Evolutionary conservation across 345 rosid genomes (phyloP), one percentile per base, ranked within the genome.

Genomic region (Lepidium africanum): DNA sequence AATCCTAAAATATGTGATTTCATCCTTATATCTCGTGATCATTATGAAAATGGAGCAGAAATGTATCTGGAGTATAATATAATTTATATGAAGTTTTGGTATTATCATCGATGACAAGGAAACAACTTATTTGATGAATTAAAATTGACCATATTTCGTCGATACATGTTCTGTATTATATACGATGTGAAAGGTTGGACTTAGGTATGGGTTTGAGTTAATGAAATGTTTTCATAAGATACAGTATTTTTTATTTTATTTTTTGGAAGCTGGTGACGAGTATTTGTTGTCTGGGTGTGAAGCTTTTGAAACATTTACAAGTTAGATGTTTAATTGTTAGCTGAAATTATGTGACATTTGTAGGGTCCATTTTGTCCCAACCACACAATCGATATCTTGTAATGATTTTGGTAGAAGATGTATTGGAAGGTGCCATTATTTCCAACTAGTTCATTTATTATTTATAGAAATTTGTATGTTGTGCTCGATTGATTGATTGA

Each of bases 291-390:
- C 72, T 42, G 35, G 63, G 63, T 50, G 43, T 66, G 63, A 59
- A 51, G 50, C 50, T 59, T 66, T 73, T 37, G 72, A 37, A 65
- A 73, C 73, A 73, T 59, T 66, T 50, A 73, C 77, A 74, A 74
- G 68, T 59, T 74, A 66, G n/a, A 74, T 74, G 77, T 74, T 67
- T 74, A 59, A 40, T 59, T 59, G 77, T 59, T 59, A 41, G 35
- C 48, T 51, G 30, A 59, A 58, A 54, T 14, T 73, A 13, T 73
- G 50, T 35, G 49, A 67, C 77, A 66, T 16, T 42, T 67, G 70
- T 70, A 59, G 65, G 72, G 77, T 58, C 51, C 68, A 23, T 30
- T 65, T 67, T 42, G 68, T 59, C 68, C 68, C 73, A 73, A 66
- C 72, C 63, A 59, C 56, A 59, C 16, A 73, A 40, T 59, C 62